phyloP scores from a whole-genome alignment of 106 monocot genomes.

The Dendrobium huoshanense region DNA sequence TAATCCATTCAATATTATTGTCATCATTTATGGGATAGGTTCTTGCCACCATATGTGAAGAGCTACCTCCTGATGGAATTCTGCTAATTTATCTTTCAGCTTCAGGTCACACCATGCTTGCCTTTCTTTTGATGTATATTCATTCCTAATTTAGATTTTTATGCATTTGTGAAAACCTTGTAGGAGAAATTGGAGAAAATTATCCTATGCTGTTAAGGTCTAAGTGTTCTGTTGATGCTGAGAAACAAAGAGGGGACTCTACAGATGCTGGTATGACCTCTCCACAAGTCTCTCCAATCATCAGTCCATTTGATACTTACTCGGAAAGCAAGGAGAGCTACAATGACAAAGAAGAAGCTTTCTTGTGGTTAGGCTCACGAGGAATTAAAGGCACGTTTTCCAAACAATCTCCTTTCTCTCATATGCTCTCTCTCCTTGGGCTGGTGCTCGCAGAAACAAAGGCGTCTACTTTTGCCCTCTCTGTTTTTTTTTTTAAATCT shows the following conservation, averaged over 20 bases:
- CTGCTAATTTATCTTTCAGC: slow-evolving; percentile 86
- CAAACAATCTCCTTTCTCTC: background rate
- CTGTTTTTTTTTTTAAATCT: background rate
- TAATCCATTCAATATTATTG: background rate
- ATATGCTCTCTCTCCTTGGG: background rate
- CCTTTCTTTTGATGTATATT: background rate
- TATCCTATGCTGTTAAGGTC: slow-evolving; percentile 13
- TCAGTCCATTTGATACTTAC: slow-evolving; percentile 9
- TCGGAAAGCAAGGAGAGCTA: slow-evolving; percentile 13
- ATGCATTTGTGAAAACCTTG: slow-evolving; percentile 11
- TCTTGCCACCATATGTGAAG: slow-evolving; percentile 85
- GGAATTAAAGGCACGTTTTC: slow-evolving; percentile 44
- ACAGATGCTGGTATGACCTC: slow-evolving; percentile 18
- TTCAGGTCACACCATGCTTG: slow-evolving; percentile 33
- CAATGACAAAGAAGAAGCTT: slow-evolving; percentile 16
- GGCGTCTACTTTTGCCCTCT: too few species aligned
- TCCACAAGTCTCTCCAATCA: slow-evolving; percentile 13
- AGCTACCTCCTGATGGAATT: slow-evolving; percentile 80
- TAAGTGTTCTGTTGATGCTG: slow-evolving; percentile 24
- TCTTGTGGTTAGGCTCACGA: slow-evolving; percentile 60
- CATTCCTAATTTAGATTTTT: background rate
- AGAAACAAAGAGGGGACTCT: slow-evolving; percentile 30
- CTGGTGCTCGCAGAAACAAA: background rate
- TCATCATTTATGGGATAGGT: slow-evolving; percentile 35
- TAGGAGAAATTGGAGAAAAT: slow-evolving; percentile 31